A percentile compares a stretch with the other conserved stretches of the same genome.
Conservation (phyloP, 2,329 filamentous ascomycete genomes). For the Penicillium sp. region DNA sequence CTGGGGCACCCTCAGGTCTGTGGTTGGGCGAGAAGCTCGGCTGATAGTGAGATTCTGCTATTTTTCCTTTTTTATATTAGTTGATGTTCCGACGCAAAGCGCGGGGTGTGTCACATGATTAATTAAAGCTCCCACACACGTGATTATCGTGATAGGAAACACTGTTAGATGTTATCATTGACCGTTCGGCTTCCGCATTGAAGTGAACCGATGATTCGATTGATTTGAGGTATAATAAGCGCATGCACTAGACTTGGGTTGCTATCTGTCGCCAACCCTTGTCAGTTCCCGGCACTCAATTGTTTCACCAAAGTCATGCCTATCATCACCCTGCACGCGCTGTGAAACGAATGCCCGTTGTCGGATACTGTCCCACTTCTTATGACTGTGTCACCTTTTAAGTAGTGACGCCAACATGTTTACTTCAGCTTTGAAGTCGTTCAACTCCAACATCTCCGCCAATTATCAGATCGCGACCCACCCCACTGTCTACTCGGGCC, state of each 20-base stretch:
- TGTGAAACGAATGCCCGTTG: slow-evolving; percentile 11
- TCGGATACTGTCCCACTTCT: neutral
- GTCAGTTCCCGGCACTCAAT: neutral
- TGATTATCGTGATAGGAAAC: slow-evolving; percentile 1
- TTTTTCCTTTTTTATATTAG: neutral
- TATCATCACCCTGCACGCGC: slow-evolving; percentile 2
- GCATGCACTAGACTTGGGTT: neutral
- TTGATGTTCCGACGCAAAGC: slow-evolving; percentile 10
- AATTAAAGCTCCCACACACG: neutral
- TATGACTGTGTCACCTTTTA: neutral
- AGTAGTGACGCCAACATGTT: slow-evolving; percentile 66
- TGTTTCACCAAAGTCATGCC: neutral
- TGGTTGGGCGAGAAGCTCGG: neutral
- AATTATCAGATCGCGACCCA: slow-evolving; percentile 83
- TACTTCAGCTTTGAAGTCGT: slow-evolving; percentile 88
- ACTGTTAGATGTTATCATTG: neutral
- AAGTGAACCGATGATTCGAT: neutral
- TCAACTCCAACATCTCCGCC: slow-evolving; percentile 86
- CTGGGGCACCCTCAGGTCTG: neutral
- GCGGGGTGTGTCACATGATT: slow-evolving; percentile 11
- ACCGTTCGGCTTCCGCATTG: neutral
- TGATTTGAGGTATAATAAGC: neutral
- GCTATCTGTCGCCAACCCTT: neutral
- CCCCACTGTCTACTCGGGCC: slow-evolving; percentile 77
- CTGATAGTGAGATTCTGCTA: neutral